Conservation (phyloP, 1,284 basidiomycete species). For the Ceratobasidium sp. region DNA sequence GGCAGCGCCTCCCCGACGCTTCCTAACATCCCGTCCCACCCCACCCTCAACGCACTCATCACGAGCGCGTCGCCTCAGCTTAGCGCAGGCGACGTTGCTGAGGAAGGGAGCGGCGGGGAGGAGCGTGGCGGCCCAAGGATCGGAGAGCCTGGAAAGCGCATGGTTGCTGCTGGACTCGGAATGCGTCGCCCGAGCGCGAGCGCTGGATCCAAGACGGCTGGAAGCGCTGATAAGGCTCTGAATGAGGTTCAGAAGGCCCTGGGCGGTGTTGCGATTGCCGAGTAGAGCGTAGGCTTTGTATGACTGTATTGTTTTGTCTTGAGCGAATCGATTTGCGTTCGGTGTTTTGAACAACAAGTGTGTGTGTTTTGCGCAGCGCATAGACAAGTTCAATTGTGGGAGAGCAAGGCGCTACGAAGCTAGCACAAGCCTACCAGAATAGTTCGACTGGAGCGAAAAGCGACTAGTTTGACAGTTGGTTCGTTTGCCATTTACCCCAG, state of each 20-base stretch:
- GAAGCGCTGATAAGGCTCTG: slow-evolving; percentile 72
- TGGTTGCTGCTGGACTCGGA: slow-evolving; percentile 84
- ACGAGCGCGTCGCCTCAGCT: slow-evolving; percentile 72
- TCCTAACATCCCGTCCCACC: slow-evolving; percentile 80
- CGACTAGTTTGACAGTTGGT: no score
- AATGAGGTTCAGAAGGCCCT: slow-evolving; percentile 82
- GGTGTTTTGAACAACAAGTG: no score
- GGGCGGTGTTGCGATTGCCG: slow-evolving; percentile 76
- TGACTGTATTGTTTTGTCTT: not conserved
- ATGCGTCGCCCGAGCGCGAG: slow-evolving; percentile 74
- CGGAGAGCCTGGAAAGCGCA: slow-evolving; percentile 85
- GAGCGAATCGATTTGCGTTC: not conserved
- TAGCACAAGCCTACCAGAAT: no score
- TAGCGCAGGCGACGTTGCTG: slow-evolving; percentile 58
- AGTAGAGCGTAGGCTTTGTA: slow-evolving; percentile 62
- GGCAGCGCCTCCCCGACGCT: slow-evolving; percentile 73
- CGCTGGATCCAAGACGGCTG: slow-evolving; percentile 49
- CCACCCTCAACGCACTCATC: slow-evolving; percentile 84
- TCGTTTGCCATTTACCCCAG: no score
- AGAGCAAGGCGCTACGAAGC: no score
- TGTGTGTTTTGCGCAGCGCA: no score
- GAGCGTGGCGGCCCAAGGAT: slow-evolving; percentile 68
- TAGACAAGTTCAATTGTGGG: no score
- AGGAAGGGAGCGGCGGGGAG: slow-evolving; percentile 57
- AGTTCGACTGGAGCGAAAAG: no score